Evolutionary conservation across 345 rosid species (phyloP).

Genomic region (Dovyalis caffra): DNA sequence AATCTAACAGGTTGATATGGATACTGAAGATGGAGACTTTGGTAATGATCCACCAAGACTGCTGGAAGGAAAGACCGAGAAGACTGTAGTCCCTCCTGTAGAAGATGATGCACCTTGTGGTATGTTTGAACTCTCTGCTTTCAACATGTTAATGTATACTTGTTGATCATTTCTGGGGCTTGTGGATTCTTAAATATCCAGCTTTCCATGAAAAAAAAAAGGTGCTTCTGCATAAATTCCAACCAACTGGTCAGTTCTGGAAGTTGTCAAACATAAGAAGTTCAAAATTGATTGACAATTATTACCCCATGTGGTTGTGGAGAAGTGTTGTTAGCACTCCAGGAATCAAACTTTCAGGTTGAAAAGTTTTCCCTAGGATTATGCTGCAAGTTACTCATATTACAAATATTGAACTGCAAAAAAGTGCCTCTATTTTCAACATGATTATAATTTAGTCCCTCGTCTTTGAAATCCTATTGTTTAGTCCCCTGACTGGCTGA

Average conservation of each 20-base stretch:
- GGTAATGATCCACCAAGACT: conserved; percentile 32
- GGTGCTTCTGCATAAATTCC: not conserved
- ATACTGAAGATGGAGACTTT: conserved; percentile 72
- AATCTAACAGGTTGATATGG: conserved; percentile 78
- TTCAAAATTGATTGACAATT: not conserved
- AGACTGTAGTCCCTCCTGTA: conserved; percentile 17
- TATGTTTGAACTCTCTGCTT: conserved; percentile 24
- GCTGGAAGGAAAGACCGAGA: conserved; percentile 45
- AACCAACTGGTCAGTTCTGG: not conserved
- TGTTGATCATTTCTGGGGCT: too few relatives aligned
- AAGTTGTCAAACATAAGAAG: not conserved
- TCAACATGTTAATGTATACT: not conserved
- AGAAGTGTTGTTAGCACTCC: too few relatives aligned
- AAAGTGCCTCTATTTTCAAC: too few relatives aligned
- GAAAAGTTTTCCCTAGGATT: too few relatives aligned
- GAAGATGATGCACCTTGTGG: conserved; percentile 44
- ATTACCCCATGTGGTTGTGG: too few relatives aligned
- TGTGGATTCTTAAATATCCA: not conserved
- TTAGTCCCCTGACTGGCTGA: too few relatives aligned
- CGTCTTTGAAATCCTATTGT: too few relatives aligned
- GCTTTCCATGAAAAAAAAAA: not conserved
- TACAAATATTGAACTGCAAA: too few relatives aligned
- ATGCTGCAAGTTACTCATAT: too few relatives aligned
- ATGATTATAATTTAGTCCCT: too few relatives aligned
- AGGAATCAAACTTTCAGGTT: too few relatives aligned